phyloP scores from a whole-genome alignment of 2,329 filamentous ascomycete genomes.

The Orbilia blumenaviensis region DNA sequence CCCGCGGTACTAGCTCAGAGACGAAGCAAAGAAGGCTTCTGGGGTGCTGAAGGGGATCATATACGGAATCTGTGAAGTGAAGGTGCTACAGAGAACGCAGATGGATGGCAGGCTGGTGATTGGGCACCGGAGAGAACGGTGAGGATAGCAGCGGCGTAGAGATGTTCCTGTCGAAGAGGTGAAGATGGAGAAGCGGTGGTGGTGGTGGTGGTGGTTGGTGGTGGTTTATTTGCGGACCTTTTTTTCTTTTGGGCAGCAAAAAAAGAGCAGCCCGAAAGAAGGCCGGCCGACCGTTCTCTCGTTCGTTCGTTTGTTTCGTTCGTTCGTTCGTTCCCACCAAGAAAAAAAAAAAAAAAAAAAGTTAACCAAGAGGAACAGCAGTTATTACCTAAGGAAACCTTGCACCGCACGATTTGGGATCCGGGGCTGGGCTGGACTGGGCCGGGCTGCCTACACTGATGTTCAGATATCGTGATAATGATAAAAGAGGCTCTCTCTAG shows the following conservation, averaged over 20 bases:
- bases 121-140: slow-evolving; percentile 21
- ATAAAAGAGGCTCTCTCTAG: no score
- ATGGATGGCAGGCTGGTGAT: slow-evolving; percentile 3
- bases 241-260: slow-evolving; percentile 28
- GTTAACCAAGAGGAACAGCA: not conserved
- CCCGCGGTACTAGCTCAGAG: slow-evolving; percentile 47
- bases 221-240: slow-evolving; percentile 29
- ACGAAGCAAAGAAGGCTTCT: slow-evolving; percentile 45
- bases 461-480: slow-evolving; percentile 1
- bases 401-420: not conserved
- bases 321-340: not conserved
- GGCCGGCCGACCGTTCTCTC: not conserved
- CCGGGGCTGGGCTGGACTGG: not conserved
- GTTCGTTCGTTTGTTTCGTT: not conserved
- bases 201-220: slow-evolving; percentile 31
- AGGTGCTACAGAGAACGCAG: slow-evolving; percentile 14
- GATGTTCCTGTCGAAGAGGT: slow-evolving; percentile 3
- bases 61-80: slow-evolving; percentile 34
- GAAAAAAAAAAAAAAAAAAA: no score
- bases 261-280: slow-evolving; percentile 13
- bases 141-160: slow-evolving; percentile 12
- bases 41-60: slow-evolving; percentile 36
- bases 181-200: slow-evolving; percentile 11
- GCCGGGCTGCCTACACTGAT: not conserved
- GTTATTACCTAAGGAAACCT: slow-evolving; percentile 14